Conservation (phyloP, 768 basidiomycete genomes). For the Boletellus ananas region DNA sequence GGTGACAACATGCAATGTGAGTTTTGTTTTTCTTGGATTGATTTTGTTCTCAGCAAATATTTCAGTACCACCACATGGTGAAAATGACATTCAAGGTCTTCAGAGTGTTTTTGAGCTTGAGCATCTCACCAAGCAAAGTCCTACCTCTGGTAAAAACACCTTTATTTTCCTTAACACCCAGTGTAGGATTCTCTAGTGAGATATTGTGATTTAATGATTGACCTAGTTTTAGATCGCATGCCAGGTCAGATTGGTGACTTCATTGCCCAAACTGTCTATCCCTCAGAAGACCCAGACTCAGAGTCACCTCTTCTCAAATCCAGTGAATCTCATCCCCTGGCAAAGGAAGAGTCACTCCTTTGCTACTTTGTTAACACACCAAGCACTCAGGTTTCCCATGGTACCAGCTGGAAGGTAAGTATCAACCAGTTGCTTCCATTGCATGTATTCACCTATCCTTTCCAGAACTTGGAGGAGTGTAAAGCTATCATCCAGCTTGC, state of each 20-base stretch:
- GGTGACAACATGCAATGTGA: slow-evolving; percentile 66
- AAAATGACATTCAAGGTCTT: slow-evolving; percentile 60
- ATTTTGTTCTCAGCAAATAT: slow-evolving; percentile 25
- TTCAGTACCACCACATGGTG: slow-evolving; percentile 76
- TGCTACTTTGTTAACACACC: slow-evolving; percentile 64
- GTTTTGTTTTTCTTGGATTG: slow-evolving; percentile 26
- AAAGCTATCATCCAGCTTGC: slow-evolving; percentile 56
- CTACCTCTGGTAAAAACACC: slow-evolving; percentile 20
- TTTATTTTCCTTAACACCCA: slow-evolving; percentile 66
- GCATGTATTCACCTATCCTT: not conserved
- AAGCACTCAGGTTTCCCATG: slow-evolving; percentile 33
- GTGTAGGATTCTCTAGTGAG: slow-evolving; percentile 44
- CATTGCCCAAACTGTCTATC: slow-evolving; percentile 67
- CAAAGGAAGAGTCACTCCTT: slow-evolving; percentile 36
- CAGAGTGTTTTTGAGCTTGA: slow-evolving; percentile 76
- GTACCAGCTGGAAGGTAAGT: slow-evolving; percentile 40
- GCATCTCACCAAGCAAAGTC: slow-evolving; percentile 43
- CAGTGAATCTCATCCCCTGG: slow-evolving; percentile 44
- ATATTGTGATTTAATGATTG: not conserved
- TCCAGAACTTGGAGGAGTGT: slow-evolving; percentile 60
- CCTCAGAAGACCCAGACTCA: slow-evolving; percentile 34
- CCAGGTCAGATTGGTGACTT: slow-evolving; percentile 74
- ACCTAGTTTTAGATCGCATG: slow-evolving; percentile 63
- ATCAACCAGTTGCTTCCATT: not conserved
- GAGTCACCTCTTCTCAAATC: slow-evolving; percentile 45